phyloP scores from a whole-genome alignment of 1,284 basidiomycete species.

The Ceratobasidium sp. region DNA sequence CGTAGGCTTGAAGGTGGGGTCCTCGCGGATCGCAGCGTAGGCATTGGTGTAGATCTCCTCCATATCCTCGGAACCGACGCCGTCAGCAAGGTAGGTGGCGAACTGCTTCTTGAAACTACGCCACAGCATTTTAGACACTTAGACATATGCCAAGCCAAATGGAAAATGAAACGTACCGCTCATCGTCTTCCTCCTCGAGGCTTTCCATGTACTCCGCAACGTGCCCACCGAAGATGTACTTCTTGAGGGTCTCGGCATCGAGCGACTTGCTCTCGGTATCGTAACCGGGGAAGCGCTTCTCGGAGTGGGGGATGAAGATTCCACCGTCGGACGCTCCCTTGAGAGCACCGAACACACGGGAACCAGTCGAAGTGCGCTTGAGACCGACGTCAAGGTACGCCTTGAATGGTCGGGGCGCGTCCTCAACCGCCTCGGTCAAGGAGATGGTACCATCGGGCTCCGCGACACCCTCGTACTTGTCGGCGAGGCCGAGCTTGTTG shows the following conservation, averaged over 20 bases:
- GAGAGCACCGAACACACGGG: slow-evolving; percentile 98
- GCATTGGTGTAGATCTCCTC: slow-evolving; percentile 95
- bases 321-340: slow-evolving; percentile 99
- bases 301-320: slow-evolving; percentile 97
- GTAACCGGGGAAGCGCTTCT: slow-evolving; percentile 98
- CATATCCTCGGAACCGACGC: slow-evolving; percentile 95
- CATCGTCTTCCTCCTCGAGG: slow-evolving; percentile 99
- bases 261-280: slow-evolving; percentile 95
- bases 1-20: slow-evolving; percentile 90
- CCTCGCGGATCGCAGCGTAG: slow-evolving; percentile 94
- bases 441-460: slow-evolving; percentile 91
- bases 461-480: slow-evolving; percentile 97
- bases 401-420: slow-evolving; percentile 98
- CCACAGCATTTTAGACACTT: neutral
- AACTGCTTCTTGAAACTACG: slow-evolving; percentile 98
- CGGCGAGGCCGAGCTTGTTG: slow-evolving; percentile 94
- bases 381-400: slow-evolving; percentile 98
- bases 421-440: slow-evolving; percentile 88
- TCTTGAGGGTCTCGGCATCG: slow-evolving; percentile 94
- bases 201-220: slow-evolving; percentile 99
- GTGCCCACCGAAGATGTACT: slow-evolving; percentile 99
- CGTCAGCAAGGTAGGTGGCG: slow-evolving; percentile 93
- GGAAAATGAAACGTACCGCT: slow-evolving; percentile 67
- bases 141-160: neutral
- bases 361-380: slow-evolving; percentile 97